Evolutionary conservation across 75 land plant genomes (phyloP), one percentile per base, ranked within the genome.

Genomic region (Selaginella tamariscina): DNA sequence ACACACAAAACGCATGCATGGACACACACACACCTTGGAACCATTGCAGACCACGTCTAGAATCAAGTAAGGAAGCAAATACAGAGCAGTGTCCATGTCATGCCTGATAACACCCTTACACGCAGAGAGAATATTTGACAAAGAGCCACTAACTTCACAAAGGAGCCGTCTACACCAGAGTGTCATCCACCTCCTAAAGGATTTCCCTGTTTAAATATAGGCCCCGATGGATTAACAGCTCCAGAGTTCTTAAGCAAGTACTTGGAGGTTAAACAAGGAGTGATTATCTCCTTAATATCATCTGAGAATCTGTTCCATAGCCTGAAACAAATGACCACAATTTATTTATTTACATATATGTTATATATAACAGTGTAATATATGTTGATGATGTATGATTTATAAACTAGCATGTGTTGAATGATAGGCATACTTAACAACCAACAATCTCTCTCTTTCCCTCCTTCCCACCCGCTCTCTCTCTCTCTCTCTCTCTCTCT

Each of bases 11-110:
- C n/a, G n/a, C n/a, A n/a, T n/a, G n/a, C n/a, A n/a, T n/a, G n/a
- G n/a, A n/a, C n/a, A n/a, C n/a, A n/a, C n/a, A n/a, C n/a, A n/a
- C n/a, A n/a, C n/a, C n/a, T n/a, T 31, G 24, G 85, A 85, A 30
- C 99, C 89, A 79, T 95, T 80, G 70, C 97, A 91, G 56, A 95
- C 85, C 70, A 86, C 96, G 74, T 88, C 81, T n/a, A 95, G 81
- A 23, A 95, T 96, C 76, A 95, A 77, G 68, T 90, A 91, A 28
- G 99, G 99, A 30, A 95, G 79, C 54, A 95, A 72, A 80, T 90
- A 95, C 27, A 81, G 69, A 30, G 92, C 92, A 29, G 97, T 95
- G 65, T 82, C 92, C 92, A 91, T 91, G 75, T 95, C 99, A 82
- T 91, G 87, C 30, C 89, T 81, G 65, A 91, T 86, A 68, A 95